These are phyloP conservation scores for Lactarius vividus DNA, from an alignment of 768 basidiomycete genomes.

Conservation along the genomic window DNA sequence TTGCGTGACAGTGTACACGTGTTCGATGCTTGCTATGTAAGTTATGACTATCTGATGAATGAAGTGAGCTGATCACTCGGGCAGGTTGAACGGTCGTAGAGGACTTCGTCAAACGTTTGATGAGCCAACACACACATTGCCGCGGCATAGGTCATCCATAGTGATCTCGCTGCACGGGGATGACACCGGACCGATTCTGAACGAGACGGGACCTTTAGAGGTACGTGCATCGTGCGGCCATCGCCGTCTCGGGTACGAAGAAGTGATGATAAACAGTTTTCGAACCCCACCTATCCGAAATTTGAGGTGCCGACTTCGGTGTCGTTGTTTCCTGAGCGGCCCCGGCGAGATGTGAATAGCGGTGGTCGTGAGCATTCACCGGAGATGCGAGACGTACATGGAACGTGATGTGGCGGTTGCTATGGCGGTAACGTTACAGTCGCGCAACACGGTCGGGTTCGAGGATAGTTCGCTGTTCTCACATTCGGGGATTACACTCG, in stretches of 20 bases:
- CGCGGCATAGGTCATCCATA: neutral
- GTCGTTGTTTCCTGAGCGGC: neutral
- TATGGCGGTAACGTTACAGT: neutral
- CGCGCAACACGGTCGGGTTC: too few relatives aligned
- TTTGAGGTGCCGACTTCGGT: neutral
- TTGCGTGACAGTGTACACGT: conserved; percentile 12
- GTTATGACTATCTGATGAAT: neutral
- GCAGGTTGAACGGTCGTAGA: conserved; percentile 18
- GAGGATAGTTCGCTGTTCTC: neutral
- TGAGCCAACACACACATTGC: neutral
- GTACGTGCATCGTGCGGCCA: neutral
- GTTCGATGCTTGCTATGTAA: conserved; percentile 23
- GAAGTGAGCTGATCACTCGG: neutral
- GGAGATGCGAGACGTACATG: neutral
- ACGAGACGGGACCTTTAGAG: neutral
- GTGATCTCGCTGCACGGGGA: neutral
- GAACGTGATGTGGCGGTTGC: neutral
- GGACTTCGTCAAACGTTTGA: conserved; percentile 10
- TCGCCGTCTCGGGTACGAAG: neutral
- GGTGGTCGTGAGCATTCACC: neutral
- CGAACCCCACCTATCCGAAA: neutral
- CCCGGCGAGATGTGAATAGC: neutral
- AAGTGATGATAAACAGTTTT: neutral
- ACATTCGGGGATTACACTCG: neutral
- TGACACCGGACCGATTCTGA: neutral